A percentile compares a stretch with the other conserved stretches of the same genome.
Evolutionary conservation across 75 land plant species (phyloP).

Genomic region (Cupressus sempervirens): DNA sequence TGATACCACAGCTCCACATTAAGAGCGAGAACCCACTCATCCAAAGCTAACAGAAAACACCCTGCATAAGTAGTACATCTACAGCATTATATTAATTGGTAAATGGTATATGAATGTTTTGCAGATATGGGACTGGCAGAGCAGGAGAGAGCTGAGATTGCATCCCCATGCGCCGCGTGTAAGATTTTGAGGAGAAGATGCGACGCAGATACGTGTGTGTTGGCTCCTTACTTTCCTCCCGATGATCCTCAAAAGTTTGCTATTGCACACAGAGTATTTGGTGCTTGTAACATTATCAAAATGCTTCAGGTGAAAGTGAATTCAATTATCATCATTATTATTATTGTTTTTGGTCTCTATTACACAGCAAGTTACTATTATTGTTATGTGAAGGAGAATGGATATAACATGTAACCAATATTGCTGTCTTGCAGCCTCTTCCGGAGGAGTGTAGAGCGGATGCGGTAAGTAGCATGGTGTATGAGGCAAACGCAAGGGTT

Average conservation of each 20-base stretch:
- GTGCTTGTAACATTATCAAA: constrained; percentile 44
- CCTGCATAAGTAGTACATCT: too few species aligned
- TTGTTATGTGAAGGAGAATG: background rate
- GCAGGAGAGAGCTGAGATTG: background rate
- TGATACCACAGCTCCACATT: too few species aligned
- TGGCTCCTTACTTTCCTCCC: too few species aligned
- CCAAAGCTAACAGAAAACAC: too few species aligned
- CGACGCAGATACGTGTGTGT: constrained; percentile 2
- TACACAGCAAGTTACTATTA: too few species aligned
- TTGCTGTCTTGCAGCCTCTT: constrained; percentile 2
- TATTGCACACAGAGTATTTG: constrained; percentile 37
- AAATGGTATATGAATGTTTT: too few species aligned
- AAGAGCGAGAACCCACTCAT: too few species aligned
- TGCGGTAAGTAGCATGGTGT: constrained; percentile 38
- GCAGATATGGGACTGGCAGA: too few species aligned
- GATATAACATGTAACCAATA: too few species aligned
- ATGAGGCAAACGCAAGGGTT: constrained; percentile 33
- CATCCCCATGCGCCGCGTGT: constrained; percentile 36
- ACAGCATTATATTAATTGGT: too few species aligned
- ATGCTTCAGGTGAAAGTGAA: constrained; percentile 37
- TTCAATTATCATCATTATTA: background rate
- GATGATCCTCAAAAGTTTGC: constrained; percentile 31
- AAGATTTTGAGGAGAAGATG: constrained; percentile 34
- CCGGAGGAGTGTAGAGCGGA: constrained; percentile 25
- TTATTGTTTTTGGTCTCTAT: too few species aligned